Conservation (phyloP, 257 asterid genomes). For the Lavandula angustifolia region DNA sequence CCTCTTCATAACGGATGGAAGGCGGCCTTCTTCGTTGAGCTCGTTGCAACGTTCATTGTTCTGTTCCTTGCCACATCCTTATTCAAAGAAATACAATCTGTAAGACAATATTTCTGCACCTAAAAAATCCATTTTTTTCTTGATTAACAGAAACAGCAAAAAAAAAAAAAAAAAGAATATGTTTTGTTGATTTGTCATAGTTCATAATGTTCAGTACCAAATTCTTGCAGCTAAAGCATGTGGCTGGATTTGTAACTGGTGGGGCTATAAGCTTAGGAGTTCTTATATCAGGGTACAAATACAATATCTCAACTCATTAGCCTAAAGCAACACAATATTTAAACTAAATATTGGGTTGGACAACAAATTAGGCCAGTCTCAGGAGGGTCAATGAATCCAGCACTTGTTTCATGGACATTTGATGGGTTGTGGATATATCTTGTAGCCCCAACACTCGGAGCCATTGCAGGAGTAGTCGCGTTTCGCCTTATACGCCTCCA, state of each 20-base stretch:
- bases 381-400: conserved; percentile 97
- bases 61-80: conserved; percentile 70
- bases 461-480: conserved; percentile 56
- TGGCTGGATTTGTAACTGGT: conserved; percentile 76
- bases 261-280: conserved; percentile 79
- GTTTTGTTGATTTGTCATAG: too few species aligned
- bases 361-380: conserved; percentile 67
- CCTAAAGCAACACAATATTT: background rate
- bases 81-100: conserved; percentile 49
- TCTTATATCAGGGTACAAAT: conserved; percentile 81
- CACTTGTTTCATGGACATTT: conserved; percentile 69
- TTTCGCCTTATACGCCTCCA: conserved; percentile 67
- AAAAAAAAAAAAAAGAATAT: too few species aligned
- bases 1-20: conserved; percentile 61
- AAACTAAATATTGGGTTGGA: background rate
- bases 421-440: conserved; percentile 71
- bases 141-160: background rate
- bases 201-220: too few species aligned
- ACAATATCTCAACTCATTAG: conserved; percentile 15
- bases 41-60: conserved; percentile 69
- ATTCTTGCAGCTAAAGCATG: conserved; percentile 42
- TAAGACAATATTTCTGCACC: conserved; percentile 35
- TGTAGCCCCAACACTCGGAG: conserved; percentile 74
- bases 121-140: background rate
- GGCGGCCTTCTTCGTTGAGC: conserved; percentile 72